Evolutionary conservation across 2,329 filamentous ascomycete genomes (phyloP), one percentile per base, ranked within the genome.

Genomic region (Xylariaceae sp.): DNA sequence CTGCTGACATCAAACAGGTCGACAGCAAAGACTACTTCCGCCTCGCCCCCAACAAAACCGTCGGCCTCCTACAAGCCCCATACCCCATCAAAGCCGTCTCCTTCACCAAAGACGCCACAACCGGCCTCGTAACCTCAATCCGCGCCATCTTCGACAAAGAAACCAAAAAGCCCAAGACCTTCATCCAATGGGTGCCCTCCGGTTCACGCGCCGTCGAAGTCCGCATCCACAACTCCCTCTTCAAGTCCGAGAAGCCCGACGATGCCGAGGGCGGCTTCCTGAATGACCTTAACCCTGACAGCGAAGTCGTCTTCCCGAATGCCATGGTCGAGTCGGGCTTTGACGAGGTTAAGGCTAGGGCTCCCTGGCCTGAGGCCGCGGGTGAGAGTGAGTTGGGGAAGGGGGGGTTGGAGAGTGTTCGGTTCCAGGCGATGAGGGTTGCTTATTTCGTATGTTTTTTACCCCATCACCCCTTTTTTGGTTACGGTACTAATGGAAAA

Each of bases 401-500:
- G 66, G 80, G 79, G 9, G 88, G 87, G 1, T 83, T 84, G 23
- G 89, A 90, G 75, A 88, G 82, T 57, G 88, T 97, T 5, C 82
- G 93, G 52, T 97, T 97, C 81, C 93, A 97, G 79, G 93, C 86
- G 2, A 86, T 96, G 81, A 83, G 93, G 30, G 89, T 93, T 50
- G 93, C 88, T 8, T 96, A 95, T 72, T 94, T 94, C 76, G 80
- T 82, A 62, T 79, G 80, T 77, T 18, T 18, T 18, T 18, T 18
- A 18, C 17, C 13, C 9, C 37, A 42, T 39, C 17, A 1, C 42
- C 49, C n/a, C 2, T 5, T 15, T 49, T 34, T 17, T 10, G 5
- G 2, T 52, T 35, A 53, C 45, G 5, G 13, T 30, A 17, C 67
- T 71, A 62, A 70, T n/a, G n/a, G n/a, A n/a, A n/a, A 53, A 13